Conservation (phyloP, 805 yeast genomes). For the Ogataea glucozyma region DNA sequence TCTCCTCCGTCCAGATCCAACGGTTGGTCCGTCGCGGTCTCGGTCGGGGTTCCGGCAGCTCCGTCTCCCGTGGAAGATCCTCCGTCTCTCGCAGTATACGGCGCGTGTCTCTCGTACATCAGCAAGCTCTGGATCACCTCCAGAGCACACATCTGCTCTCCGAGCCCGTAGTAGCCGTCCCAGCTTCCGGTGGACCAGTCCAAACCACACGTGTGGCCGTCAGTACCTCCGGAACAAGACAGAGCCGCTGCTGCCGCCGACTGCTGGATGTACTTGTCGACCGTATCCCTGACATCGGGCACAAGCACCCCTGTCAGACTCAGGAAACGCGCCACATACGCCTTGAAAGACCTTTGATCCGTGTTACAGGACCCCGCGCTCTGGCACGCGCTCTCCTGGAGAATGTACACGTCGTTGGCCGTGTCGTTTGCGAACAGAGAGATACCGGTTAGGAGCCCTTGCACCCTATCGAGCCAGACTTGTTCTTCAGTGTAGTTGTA, state of each 20-base stretch:
- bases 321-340: slow-evolving; percentile 72
- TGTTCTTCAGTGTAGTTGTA: slow-evolving; percentile 69
- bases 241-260: slow-evolving; percentile 73
- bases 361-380: slow-evolving; percentile 61
- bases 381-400: slow-evolving; percentile 89
- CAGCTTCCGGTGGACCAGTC: slow-evolving; percentile 63
- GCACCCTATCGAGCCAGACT: slow-evolving; percentile 66
- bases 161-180: slow-evolving; percentile 74
- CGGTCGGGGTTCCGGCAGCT: slow-evolving; percentile 60
- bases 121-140: slow-evolving; percentile 51
- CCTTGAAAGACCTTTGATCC: slow-evolving; percentile 93
- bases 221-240: slow-evolving; percentile 81
- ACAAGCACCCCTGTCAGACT: slow-evolving; percentile 73
- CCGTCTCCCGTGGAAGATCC: slow-evolving; percentile 60
- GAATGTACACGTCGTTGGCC: slow-evolving; percentile 34
- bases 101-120: slow-evolving; percentile 46
- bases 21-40: slow-evolving; percentile 42
- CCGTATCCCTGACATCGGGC: slow-evolving; percentile 49
- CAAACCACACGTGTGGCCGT: slow-evolving; percentile 83
- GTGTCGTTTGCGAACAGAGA: slow-evolving; percentile 54
- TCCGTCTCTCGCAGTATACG: slow-evolving; percentile 63
- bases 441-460: slow-evolving; percentile 55
- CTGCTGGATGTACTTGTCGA: slow-evolving; percentile 40
- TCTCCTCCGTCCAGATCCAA: slow-evolving; percentile 45
- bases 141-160: slow-evolving; percentile 80